Conservation (phyloP, 2,329 filamentous ascomycete genomes). For the Xylaria sp. region DNA sequence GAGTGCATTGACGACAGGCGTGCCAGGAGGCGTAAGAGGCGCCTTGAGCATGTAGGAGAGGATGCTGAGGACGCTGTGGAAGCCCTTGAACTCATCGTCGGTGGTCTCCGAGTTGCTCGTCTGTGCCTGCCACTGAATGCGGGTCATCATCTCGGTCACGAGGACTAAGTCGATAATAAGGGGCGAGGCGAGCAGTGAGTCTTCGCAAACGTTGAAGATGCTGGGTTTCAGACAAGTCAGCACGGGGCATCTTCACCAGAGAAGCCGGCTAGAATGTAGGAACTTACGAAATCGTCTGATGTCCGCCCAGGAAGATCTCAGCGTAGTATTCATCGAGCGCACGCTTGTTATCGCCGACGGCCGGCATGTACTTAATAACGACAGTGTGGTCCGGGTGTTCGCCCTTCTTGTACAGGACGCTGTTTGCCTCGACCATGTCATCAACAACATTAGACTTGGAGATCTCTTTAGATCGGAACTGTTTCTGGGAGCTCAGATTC, state of each 20-base stretch:
- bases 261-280: neutral
- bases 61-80: slow-evolving; percentile 96
- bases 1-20: slow-evolving; percentile 92
- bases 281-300: slow-evolving; percentile 87
- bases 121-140: slow-evolving; percentile 84
- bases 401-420: slow-evolving; percentile 83
- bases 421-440: slow-evolving; percentile 98
- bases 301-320: slow-evolving; percentile 98
- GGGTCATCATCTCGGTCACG: slow-evolving; percentile 96
- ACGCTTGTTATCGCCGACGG: slow-evolving; percentile 98
- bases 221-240: slow-evolving; percentile 48
- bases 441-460: slow-evolving; percentile 99
- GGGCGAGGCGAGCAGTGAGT: slow-evolving; percentile 92
- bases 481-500: slow-evolving; percentile 95
- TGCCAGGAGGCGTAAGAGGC: slow-evolving; percentile 89
- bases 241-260: neutral
- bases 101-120: slow-evolving; percentile 56
- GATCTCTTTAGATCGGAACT: slow-evolving; percentile 99
- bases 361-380: slow-evolving; percentile 99
- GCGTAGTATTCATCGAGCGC: slow-evolving; percentile 99
- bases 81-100: slow-evolving; percentile 77
- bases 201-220: slow-evolving; percentile 98
- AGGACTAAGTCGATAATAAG: slow-evolving; percentile 96
- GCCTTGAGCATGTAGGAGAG: slow-evolving; percentile 99
- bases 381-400: slow-evolving; percentile 98